A percentile compares a stretch with the other conserved stretches of the same genome.
Conservation (phyloP, 2,329 filamentous ascomycete genomes). For the Talaromyces sp. region DNA sequence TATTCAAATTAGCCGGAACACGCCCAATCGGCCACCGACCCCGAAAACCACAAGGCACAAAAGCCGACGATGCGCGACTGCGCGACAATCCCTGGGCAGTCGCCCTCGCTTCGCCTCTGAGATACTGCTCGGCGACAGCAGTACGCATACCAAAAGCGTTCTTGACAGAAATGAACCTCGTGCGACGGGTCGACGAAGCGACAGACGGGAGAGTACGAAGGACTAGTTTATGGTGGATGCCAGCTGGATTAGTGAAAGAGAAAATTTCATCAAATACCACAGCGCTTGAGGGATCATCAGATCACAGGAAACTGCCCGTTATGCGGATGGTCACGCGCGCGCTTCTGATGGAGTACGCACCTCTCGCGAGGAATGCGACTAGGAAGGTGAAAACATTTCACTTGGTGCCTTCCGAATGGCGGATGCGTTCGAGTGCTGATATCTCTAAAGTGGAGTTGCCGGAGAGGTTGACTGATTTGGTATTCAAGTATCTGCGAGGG, state of each 20-base stretch:
- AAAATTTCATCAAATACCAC: constrained; percentile 22
- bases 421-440: constrained; percentile 22
- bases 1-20: constrained; percentile 25
- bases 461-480: constrained; percentile 46
- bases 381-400: neutral
- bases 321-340: constrained; percentile 31
- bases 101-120: constrained; percentile 36
- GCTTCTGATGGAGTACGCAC: constrained; percentile 24
- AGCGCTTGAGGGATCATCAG: neutral
- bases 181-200: constrained; percentile 28
- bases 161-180: constrained; percentile 36
- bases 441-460: constrained; percentile 43
- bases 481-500: constrained; percentile 38
- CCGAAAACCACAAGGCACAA: constrained; percentile 27
- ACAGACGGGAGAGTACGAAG: neutral
- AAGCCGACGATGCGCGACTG: constrained; percentile 29
- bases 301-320: constrained; percentile 18
- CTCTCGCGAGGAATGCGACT: constrained; percentile 9
- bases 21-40: constrained; percentile 18
- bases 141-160: constrained; percentile 34
- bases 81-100: constrained; percentile 40
- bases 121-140: constrained; percentile 34
- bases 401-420: constrained; percentile 8
- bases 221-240: constrained; percentile 32
- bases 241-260: constrained; percentile 32